These are phyloP conservation scores for Nakazawaea populi DNA, from an alignment of 805 yeast genomes.

Conservation along the genomic window DNA sequence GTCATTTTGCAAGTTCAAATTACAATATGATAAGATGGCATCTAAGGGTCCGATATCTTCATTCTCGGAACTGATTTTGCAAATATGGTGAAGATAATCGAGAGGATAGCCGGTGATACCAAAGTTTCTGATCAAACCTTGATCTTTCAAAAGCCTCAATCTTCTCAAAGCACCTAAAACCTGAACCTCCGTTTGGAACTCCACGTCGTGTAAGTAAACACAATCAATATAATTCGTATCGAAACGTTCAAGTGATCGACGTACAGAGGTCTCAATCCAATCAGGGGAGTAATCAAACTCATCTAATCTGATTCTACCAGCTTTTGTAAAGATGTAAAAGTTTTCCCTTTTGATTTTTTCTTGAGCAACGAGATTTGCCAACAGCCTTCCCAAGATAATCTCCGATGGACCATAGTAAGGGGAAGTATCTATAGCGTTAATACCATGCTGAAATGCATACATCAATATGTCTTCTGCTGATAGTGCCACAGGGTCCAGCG, in stretches of 20 bases:
- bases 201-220: conserved; percentile 86
- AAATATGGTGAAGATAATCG: conserved; percentile 51
- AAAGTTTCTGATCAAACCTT: conserved; percentile 56
- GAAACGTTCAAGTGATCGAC: conserved; percentile 62
- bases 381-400: conserved; percentile 62
- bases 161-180: conserved; percentile 60
- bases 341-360: conserved; percentile 48
- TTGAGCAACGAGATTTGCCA: conserved; percentile 29
- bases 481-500: conserved; percentile 55
- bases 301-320: conserved; percentile 65
- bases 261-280: conserved; percentile 56
- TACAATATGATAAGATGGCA: conserved; percentile 70
- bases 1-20: conserved; percentile 78
- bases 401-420: conserved; percentile 94
- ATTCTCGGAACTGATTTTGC: conserved; percentile 28
- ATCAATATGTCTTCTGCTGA: conserved; percentile 54
- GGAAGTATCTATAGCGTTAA: conserved; percentile 81
- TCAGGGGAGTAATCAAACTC: conserved; percentile 71
- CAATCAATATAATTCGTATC: conserved; percentile 67
- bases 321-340: conserved; percentile 77
- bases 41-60: conserved; percentile 60
- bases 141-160: conserved; percentile 51
- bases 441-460: conserved; percentile 59
- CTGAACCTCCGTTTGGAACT: conserved; percentile 55
- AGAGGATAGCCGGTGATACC: conserved; percentile 91